phyloP scores from a whole-genome alignment of 495 filamentous ascomycete species.

The Glonium stellatum region DNA sequence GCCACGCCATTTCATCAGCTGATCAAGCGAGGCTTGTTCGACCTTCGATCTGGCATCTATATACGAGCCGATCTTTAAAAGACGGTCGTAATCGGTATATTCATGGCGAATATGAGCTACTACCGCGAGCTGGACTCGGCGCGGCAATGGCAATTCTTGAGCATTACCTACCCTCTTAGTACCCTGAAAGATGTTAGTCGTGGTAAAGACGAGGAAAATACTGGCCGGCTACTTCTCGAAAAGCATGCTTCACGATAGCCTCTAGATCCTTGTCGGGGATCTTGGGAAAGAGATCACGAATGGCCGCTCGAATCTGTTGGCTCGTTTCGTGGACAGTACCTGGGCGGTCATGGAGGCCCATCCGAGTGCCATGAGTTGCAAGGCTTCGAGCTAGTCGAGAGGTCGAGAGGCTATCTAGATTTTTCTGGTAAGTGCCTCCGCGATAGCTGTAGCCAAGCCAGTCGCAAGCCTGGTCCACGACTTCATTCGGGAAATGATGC shows the following conservation, averaged over 20 bases:
- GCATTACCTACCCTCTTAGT: constrained; percentile 63
- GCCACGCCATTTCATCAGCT: constrained; percentile 79
- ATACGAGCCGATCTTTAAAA: constrained; percentile 52
- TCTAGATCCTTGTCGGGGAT: constrained; percentile 74
- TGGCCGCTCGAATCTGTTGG: constrained; percentile 62
- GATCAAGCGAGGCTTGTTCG: constrained; percentile 61
- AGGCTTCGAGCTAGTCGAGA: constrained; percentile 5
- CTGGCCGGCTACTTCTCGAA: constrained; percentile 58
- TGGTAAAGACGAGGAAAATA: constrained; percentile 19
- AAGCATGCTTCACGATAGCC: constrained; percentile 72
- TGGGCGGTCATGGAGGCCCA: constrained; percentile 11
- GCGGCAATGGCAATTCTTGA: constrained; percentile 56
- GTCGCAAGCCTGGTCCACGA: constrained; percentile 51
- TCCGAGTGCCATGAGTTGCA: constrained; percentile 1
- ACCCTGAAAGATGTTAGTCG: constrained; percentile 35
- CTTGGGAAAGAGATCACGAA: constrained; percentile 77
- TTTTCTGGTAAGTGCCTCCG: constrained; percentile 3
- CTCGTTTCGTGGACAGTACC: constrained; percentile 57
- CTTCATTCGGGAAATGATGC: constrained; percentile 61
- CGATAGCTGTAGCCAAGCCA: constrained; percentile 19
- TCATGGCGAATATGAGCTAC: constrained; percentile 79
- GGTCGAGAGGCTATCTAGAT: background rate
- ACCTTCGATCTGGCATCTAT: constrained; percentile 63
- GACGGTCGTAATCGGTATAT: constrained; percentile 78
- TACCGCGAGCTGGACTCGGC: constrained; percentile 74